These are phyloP conservation scores for Pythium dissotocum DNA, from an alignment of 352 stramenopile genomes.

Conservation along the genomic window DNA sequence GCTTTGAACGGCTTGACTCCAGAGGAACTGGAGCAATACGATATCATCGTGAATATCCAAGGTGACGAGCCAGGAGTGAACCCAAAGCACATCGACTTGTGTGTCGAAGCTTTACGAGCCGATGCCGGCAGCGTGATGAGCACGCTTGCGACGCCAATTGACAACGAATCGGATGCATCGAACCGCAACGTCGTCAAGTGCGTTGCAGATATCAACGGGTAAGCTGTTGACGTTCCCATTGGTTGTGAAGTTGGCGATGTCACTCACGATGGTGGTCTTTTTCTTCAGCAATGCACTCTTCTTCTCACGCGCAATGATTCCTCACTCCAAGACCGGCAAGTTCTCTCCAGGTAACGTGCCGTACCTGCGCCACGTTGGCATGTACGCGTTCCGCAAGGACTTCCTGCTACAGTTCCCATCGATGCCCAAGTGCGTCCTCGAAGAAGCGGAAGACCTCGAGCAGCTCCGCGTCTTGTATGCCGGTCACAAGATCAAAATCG, in stretches of 20 bases:
- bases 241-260: neutral
- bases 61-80: constrained; percentile 84
- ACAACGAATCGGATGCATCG: constrained; percentile 48
- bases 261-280: neutral
- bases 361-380: constrained; percentile 75
- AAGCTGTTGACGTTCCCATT: neutral
- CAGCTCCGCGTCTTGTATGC: constrained; percentile 83
- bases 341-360: constrained; percentile 48
- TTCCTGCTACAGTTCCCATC: constrained; percentile 73
- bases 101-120: constrained; percentile 53
- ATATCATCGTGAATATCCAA: constrained; percentile 85
- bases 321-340: constrained; percentile 61
- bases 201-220: constrained; percentile 62
- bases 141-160: constrained; percentile 70
- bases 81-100: constrained; percentile 72
- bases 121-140: constrained; percentile 68
- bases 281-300: constrained; percentile 72
- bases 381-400: constrained; percentile 80
- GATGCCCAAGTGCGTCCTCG: constrained; percentile 52
- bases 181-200: constrained; percentile 82
- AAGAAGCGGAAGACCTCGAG: constrained; percentile 77
- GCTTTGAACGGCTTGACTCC: constrained; percentile 45
- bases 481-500: constrained; percentile 70
- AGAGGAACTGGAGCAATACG: constrained; percentile 50
- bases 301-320: constrained; percentile 82